Conservation (phyloP, 1,284 basidiomycete species). For the Xanthoconium separans region DNA sequence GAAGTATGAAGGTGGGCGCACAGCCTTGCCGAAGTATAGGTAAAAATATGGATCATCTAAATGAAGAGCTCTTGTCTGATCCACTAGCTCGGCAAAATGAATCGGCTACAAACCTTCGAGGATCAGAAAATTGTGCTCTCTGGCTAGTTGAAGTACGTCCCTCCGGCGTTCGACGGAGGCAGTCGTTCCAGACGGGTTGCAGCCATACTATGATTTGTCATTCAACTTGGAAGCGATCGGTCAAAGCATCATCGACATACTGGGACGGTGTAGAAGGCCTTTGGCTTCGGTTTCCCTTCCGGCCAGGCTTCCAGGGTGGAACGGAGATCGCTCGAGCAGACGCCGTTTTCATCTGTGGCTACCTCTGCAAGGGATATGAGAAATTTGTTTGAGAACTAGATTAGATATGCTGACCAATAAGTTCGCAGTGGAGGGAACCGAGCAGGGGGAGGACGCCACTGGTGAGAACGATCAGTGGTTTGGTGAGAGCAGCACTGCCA, state of each 20-base stretch:
- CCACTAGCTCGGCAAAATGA: not conserved
- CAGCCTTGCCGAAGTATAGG: conserved; percentile 66
- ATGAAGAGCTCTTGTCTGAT: conserved; percentile 1
- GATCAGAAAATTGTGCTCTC: conserved; percentile 79
- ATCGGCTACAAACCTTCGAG: conserved; percentile 64
- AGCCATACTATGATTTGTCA: conserved; percentile 57
- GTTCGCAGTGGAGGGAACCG: conserved; percentile 52
- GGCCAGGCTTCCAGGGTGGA: conserved; percentile 78
- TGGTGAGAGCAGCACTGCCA: conserved; percentile 10
- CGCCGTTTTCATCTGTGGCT: conserved; percentile 76
- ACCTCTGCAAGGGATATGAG: conserved; percentile 55
- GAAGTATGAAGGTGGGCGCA: conserved; percentile 76
- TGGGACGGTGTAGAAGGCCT: conserved; percentile 82
- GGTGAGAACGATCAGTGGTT: conserved; percentile 14
- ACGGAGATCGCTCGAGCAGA: conserved; percentile 64
- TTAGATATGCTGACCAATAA: conserved; percentile 50
- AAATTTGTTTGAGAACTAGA: not conserved
- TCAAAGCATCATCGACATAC: conserved; percentile 38
- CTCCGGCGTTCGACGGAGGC: conserved; percentile 71
- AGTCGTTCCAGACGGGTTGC: conserved; percentile 84
- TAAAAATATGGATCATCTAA: conserved; percentile 81
- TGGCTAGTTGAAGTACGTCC: conserved; percentile 74
- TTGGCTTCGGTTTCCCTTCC: conserved; percentile 68
- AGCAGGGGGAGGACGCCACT: conserved; percentile 71
- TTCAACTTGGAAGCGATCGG: conserved; percentile 3